Conservation (phyloP, 768 basidiomycete genomes). For the Heimioporus sp. region DNA sequence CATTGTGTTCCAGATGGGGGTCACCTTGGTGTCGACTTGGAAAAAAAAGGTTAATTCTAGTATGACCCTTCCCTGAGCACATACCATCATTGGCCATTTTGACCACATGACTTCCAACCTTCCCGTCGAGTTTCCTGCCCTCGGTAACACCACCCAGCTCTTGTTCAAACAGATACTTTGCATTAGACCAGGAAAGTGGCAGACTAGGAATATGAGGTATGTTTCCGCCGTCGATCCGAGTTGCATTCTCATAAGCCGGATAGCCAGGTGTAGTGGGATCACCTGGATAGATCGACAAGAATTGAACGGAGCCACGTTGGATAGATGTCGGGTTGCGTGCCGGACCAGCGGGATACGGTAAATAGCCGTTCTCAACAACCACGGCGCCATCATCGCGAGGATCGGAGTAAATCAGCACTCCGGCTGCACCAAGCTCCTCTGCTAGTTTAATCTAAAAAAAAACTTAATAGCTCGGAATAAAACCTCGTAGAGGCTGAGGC, state of each 20-base stretch:
- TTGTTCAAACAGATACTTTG: constrained; percentile 58
- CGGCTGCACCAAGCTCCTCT: constrained; percentile 77
- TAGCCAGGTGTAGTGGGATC: constrained; percentile 86
- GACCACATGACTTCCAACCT: constrained; percentile 44
- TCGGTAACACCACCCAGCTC: constrained; percentile 44
- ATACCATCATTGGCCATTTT: constrained; percentile 55
- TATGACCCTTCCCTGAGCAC: not conserved
- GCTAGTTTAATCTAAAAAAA: constrained; percentile 68
- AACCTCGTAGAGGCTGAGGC: constrained; percentile 3
- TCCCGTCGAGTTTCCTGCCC: constrained; percentile 45
- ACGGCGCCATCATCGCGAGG: constrained; percentile 83
- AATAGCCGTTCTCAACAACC: constrained; percentile 72
- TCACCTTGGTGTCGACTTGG: constrained; percentile 72
- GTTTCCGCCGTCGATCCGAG: constrained; percentile 57
- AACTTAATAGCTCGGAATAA: constrained; percentile 6
- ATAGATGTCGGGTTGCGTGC: constrained; percentile 82
- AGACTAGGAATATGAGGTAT: constrained; percentile 77
- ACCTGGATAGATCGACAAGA: constrained; percentile 60
- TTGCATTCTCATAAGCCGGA: constrained; percentile 81
- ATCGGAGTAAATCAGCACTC: constrained; percentile 81
- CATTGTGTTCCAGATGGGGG: constrained; percentile 90
- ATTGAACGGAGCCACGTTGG: constrained; percentile 83
- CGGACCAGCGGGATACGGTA: constrained; percentile 73
- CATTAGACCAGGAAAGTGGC: constrained; percentile 87
- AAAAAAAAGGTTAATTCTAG: not conserved